phyloP scores from a whole-genome alignment of 2,329 filamentous ascomycete species.

The Diaporthe sp. region DNA sequence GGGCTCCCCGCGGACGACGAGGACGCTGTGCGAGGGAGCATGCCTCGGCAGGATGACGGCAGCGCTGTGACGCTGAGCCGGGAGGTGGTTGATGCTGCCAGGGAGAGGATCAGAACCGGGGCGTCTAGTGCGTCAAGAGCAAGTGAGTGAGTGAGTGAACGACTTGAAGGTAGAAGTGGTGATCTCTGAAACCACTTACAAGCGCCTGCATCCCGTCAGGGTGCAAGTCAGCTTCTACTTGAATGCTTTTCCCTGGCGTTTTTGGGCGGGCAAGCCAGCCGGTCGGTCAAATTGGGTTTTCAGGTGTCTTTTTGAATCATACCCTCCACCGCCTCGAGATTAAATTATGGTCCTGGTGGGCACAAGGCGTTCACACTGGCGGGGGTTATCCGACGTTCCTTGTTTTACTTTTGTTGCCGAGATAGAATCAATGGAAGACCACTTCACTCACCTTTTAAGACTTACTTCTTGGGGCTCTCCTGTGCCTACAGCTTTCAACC shows the following conservation, averaged over 20 bases:
- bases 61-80: slow-evolving; percentile 15
- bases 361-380: background rate
- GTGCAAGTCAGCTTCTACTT: background rate
- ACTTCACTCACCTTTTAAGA: slow-evolving; percentile 23
- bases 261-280: background rate
- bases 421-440: slow-evolving; percentile 10
- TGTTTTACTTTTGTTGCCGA: no score
- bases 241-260: background rate
- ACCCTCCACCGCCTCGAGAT: background rate
- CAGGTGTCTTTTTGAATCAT: background rate
- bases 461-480: background rate
- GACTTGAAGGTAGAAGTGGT: background rate
- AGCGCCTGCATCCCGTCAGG: background rate
- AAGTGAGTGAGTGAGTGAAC: background rate
- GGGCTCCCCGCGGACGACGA: background rate
- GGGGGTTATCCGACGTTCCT: background rate
- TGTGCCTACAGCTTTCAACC: no score
- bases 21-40: background rate
- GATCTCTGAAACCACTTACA: background rate
- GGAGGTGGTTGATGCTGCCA: slow-evolving; percentile 21
- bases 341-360: background rate
- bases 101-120: slow-evolving; percentile 14
- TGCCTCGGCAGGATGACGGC: slow-evolving; percentile 33
- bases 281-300: background rate
- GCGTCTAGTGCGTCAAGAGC: background rate